Evolutionary conservation across 1,284 basidiomycete species (phyloP), one percentile per base, ranked within the genome.

Genomic region (Inonotus hispidus): DNA sequence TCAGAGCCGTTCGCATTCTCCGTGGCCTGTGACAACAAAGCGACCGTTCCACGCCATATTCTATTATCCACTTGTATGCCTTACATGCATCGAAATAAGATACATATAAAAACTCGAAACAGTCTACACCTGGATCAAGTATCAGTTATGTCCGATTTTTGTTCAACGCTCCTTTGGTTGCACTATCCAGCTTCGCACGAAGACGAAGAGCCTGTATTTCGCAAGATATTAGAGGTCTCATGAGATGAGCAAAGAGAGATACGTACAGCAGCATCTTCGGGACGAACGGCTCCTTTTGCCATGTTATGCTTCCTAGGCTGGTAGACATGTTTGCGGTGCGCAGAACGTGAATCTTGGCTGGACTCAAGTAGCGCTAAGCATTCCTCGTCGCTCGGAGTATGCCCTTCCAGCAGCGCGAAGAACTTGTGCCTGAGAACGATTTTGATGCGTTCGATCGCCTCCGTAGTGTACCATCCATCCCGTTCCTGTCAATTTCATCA

Each of bases 361-460:
- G 80, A 75, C 16, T 77, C 77, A 7, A 92, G 77, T 45, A 91
- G 71, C 19, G 80, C 79, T 39, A 76, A 78, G 67, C 89, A 93
- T 66, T 92, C 90, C 64, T 85, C 85, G 62, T 88, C 83, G 10
- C 84, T 82, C 2, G 86, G 82, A 8, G 81, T 70, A 63, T 88
- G 82, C 1, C 88, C 90, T 66, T 92, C 85, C 1, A 93, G 77
- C n/a, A 94, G 73, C 10, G 87, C 84, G 72, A 90, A 89, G 75
- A 93, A 95, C 70, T 95, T 95, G 71, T 90, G 84, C 39, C 92
- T 81, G n/a, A 95, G 77, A 55, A 96, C 81, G 2, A 81, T 82
- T 72, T 93, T 93, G 73, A 96, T 93, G 59, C 85, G 82, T 65
- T 92, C 90, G 61, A 94, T 79, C 4, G 85, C 82, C 62, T 84